Evolutionary conservation across 2,329 filamentous ascomycete species (phyloP).

Genomic region (Clarireedia hainanense): DNA sequence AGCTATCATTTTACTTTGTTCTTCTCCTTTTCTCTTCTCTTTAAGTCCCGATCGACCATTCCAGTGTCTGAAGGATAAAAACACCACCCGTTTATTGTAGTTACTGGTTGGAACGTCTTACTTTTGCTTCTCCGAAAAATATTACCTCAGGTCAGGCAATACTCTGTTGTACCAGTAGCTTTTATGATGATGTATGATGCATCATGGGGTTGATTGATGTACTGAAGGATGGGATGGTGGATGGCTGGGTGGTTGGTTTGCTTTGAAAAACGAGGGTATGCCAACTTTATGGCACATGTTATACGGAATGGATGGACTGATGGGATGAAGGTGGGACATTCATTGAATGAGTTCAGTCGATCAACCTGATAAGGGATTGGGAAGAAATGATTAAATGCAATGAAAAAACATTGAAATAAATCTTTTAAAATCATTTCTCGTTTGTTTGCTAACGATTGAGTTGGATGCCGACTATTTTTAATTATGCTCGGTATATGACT

Average conservation of each 20-base stretch:
- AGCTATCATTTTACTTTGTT: neutral
- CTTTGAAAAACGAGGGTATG: neutral
- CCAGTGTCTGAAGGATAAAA: neutral
- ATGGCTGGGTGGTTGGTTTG: neutral
- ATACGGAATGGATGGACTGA: neutral
- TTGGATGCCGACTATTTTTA: neutral
- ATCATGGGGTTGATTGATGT: neutral
- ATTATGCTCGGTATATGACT: too few species aligned
- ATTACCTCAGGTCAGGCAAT: constrained; percentile 3
- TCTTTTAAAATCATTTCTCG: too few species aligned
- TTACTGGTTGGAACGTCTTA: neutral
- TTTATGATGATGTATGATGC: constrained; percentile 3
- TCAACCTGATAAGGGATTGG: too few species aligned
- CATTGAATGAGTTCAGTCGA: neutral
- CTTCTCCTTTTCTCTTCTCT: neutral
- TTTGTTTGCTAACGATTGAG: neutral
- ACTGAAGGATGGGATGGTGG: neutral
- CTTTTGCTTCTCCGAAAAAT: neutral
- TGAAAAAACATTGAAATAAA: neutral
- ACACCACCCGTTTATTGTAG: neutral
- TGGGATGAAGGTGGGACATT: neutral
- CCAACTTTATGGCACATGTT: neutral
- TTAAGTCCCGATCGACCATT: neutral
- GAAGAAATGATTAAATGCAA: neutral
- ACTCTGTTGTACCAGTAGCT: constrained; percentile 5